These are phyloP conservation scores for Bonia amplexicaulis DNA, from an alignment of 176 grass and related monocot species.

Conservation along the genomic window DNA sequence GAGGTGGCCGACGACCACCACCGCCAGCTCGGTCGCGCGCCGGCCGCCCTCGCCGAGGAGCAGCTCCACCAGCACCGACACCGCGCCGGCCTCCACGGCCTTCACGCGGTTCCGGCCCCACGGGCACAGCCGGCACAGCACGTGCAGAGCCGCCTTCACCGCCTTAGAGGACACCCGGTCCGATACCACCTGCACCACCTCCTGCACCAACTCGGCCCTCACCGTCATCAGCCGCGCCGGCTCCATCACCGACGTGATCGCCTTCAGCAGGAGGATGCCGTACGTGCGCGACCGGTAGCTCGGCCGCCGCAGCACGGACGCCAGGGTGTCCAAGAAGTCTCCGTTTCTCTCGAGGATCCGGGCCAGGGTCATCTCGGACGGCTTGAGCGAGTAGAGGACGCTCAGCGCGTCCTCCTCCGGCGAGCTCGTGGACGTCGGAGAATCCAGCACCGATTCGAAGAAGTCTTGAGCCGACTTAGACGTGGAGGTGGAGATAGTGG, in stretches of 20 bases:
- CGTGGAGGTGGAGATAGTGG: no score
- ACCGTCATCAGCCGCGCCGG: constrained; percentile 21
- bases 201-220: constrained; percentile 33
- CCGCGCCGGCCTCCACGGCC: constrained; percentile 55
- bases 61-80: constrained; percentile 49
- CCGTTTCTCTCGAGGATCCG: constrained; percentile 17
- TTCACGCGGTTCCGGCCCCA: constrained; percentile 59
- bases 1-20: constrained; percentile 61
- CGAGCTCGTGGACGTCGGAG: constrained; percentile 21
- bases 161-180: constrained; percentile 55
- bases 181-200: constrained; percentile 37
- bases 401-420: constrained; percentile 50
- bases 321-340: constrained; percentile 33
- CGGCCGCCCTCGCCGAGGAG: constrained; percentile 44
- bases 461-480: neutral
- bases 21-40: constrained; percentile 38
- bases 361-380: constrained; percentile 26
- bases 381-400: constrained; percentile 51
- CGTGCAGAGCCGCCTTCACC: constrained; percentile 54
- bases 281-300: constrained; percentile 56
- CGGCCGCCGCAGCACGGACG: constrained; percentile 34
- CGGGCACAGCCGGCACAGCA: constrained; percentile 38
- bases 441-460: neutral
- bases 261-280: constrained; percentile 47
- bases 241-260: constrained; percentile 12